Conservation (phyloP, 371 early-diverging fungal species). For the Mortierella sp. region DNA sequence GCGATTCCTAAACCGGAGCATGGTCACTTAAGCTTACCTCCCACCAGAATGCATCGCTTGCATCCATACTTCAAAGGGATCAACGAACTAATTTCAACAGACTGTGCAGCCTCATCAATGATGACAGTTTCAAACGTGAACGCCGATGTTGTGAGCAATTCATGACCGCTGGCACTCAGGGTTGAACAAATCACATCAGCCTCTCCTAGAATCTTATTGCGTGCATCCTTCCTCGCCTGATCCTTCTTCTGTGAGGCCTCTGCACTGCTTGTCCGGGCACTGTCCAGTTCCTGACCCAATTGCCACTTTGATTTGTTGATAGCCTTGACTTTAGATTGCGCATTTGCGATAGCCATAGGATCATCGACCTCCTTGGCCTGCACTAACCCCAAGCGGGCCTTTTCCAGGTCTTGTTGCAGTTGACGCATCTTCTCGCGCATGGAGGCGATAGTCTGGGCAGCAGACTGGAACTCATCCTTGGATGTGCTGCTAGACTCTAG, state of each 20-base stretch:
- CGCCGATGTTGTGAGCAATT: conserved; percentile 71
- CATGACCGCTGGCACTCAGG: conserved; percentile 90
- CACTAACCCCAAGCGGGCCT: conserved; percentile 62
- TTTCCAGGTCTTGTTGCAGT: conserved; percentile 52
- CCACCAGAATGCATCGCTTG: conserved; percentile 91
- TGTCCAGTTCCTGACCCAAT: conserved; percentile 47
- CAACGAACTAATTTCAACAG: conserved; percentile 89
- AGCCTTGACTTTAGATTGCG: conserved; percentile 34
- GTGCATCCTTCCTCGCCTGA: conserved; percentile 62
- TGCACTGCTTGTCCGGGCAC: conserved; percentile 43
- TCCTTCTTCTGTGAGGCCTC: conserved; percentile 54
- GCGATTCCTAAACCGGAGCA: neutral
- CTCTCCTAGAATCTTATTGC: conserved; percentile 73
- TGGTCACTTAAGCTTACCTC: conserved; percentile 61
- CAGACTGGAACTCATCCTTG: conserved; percentile 40
- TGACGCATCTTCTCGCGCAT: conserved; percentile 38
- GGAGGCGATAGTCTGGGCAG: conserved; percentile 35
- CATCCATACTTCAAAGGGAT: conserved; percentile 93
- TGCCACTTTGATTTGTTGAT: conserved; percentile 43
- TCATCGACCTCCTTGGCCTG: conserved; percentile 59
- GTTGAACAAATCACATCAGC: conserved; percentile 87
- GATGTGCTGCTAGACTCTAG: conserved; percentile 47
- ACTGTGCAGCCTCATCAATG: conserved; percentile 98
- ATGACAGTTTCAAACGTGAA: conserved; percentile 85
- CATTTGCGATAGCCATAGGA: conserved; percentile 39